Conservation (phyloP, 176 grass and related monocot species). For the Chloris gayana region DNA sequence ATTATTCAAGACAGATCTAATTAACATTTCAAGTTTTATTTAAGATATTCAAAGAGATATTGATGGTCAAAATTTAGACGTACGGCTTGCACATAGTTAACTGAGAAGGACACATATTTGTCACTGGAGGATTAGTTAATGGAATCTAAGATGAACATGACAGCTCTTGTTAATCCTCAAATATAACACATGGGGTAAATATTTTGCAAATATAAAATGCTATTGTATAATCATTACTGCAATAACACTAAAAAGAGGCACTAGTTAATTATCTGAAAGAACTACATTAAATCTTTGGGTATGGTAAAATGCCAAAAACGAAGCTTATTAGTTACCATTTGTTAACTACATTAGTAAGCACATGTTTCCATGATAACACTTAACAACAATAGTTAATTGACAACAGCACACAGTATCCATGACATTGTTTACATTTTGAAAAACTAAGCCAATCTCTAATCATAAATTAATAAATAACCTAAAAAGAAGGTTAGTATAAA, state of each 20-base stretch:
- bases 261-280: conserved; percentile 1
- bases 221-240: not conserved
- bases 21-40: not conserved
- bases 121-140: not conserved
- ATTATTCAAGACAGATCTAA: not conserved
- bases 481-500: not conserved
- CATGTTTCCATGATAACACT: not conserved
- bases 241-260: conserved; percentile 17
- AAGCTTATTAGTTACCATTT: conserved; percentile 7
- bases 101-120: not conserved
- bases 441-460: not conserved
- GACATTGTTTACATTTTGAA: not conserved
- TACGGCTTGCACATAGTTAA: not conserved
- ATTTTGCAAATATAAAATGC: not conserved
- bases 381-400: not conserved
- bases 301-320: conserved; percentile 15
- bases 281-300: conserved; percentile 1
- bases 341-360: not conserved
- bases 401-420: not conserved
- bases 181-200: not conserved
- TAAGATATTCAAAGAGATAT: not conserved
- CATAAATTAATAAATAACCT: not conserved
- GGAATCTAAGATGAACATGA: not conserved
- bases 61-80: not conserved
- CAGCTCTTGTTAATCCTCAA: not conserved